Base-by-base conservation (phyloP, 768 basidiomycete species). In the Serendipita sp. region DNA sequence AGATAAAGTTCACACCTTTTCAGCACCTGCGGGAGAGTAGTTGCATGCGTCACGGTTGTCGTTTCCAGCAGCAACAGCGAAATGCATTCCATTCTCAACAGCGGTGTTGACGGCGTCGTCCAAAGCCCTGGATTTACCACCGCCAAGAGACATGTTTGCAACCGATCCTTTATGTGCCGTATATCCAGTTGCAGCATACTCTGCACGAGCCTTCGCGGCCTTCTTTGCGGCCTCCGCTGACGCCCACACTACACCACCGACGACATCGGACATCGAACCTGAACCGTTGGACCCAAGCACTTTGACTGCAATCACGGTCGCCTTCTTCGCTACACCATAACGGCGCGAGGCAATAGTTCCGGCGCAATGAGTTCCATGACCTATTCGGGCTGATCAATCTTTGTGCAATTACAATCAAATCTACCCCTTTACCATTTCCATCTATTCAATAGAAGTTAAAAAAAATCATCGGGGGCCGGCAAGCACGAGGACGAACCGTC, bases 61-160 rank as follows among this genome's bases (percentile, higher is more conserved):
- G 80, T 68, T 75, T 82, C 90, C 93, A 65, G 94, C 94, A 65
- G 95, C 95, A 64, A 99, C 96, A 65, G 95, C 90, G 67, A 98
- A 96, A 78, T 97, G 92, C 34, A 99, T 79, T 42, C 96, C 96
- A 38, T 72, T 65, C 7, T 82, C 79, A 62, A 95, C 90, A 50
- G 96, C 92, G 60, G 75, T 76, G 76, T 98, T 84, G 65, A 99
- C 91, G 60, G 86, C 83, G 24, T 79, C 78, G 66, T 99, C 92
- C 60, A 98, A 80, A 34, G 89, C 81, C 22, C 76, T 79, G 3
- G 89, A 90, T 77, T 94, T 95, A 64, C 91, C 90, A 69, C 96
- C 96, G 66, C 96, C 96, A 61, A 99, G 85, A 72, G 86, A 88
- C 96, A 99, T 96, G 79, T 95, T 95, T 58, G 86, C 90, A 61